Conservation (phyloP, 2,329 filamentous ascomycete species). For the Exophiala calicioides region DNA sequence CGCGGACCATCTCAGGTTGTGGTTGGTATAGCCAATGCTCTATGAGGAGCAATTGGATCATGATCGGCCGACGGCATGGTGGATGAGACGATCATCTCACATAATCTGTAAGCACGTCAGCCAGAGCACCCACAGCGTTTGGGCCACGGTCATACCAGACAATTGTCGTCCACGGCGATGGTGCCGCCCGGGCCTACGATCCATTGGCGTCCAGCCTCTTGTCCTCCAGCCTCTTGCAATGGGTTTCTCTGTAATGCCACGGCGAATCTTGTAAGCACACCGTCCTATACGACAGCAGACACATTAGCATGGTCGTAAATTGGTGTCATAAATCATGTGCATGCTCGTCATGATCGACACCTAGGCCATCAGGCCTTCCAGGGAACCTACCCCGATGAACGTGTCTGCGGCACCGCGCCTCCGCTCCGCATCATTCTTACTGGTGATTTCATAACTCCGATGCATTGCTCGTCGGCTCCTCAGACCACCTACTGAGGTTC, state of each 20-base stretch:
- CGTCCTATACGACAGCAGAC: slow-evolving; percentile 40
- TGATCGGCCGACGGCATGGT: background rate
- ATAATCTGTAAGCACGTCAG: slow-evolving; percentile 4
- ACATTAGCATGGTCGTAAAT: slow-evolving; percentile 22
- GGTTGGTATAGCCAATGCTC: background rate
- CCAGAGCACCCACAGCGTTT: background rate
- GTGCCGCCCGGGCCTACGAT: slow-evolving; percentile 36
- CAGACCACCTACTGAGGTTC: slow-evolving; percentile 43
- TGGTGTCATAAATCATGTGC: slow-evolving; percentile 25
- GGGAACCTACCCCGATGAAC: slow-evolving; percentile 54
- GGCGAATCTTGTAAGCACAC: slow-evolving; percentile 50
- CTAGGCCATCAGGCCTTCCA: slow-evolving; percentile 30
- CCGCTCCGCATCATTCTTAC: slow-evolving; percentile 62
- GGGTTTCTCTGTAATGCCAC: slow-evolving; percentile 44
- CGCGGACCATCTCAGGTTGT: no score
- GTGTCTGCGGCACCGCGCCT: slow-evolving; percentile 60
- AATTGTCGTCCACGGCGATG: slow-evolving; percentile 48
- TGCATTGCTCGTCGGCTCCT: slow-evolving; percentile 61
- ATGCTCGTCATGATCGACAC: slow-evolving; percentile 28
- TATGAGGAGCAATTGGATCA: no score
- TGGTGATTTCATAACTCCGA: slow-evolving; percentile 61
- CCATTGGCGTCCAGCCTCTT: slow-evolving; percentile 32
- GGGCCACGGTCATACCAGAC: slow-evolving; percentile 37
- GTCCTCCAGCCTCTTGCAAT: slow-evolving; percentile 31
- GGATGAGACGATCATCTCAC: background rate